Conservation (phyloP, 768 basidiomycete genomes). For the Gloeopeniophorella convolvens region DNA sequence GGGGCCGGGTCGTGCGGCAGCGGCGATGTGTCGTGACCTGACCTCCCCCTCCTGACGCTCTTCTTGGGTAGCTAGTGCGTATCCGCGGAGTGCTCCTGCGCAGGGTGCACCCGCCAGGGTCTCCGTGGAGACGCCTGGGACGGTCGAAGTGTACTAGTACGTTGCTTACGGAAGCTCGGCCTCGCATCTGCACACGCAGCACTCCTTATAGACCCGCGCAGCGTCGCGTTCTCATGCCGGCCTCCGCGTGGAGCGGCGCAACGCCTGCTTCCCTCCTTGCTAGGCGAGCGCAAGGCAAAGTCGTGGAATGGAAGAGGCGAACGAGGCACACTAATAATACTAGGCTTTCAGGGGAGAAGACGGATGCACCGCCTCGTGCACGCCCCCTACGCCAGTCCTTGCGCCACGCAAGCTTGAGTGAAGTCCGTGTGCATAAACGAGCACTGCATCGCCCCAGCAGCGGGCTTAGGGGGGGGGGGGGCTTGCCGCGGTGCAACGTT, state of each 20-base stretch:
- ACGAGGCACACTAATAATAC: not conserved
- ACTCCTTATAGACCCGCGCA: not conserved
- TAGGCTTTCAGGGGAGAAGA: too few species aligned
- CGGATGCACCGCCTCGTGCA: constrained; percentile 6
- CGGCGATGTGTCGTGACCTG: constrained; percentile 64
- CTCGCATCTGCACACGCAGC: constrained; percentile 1
- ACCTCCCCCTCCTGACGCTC: constrained; percentile 11
- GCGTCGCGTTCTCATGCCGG: not conserved
- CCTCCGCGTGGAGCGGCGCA: constrained; percentile 1
- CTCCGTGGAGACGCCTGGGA: not conserved
- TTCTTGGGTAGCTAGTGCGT: constrained; percentile 7
- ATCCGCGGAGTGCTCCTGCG: constrained; percentile 12
- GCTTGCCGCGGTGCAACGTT: not conserved
- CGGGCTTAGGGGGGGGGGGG: not conserved
- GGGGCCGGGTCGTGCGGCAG: constrained; percentile 66
- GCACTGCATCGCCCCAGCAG: not conserved
- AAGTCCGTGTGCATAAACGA: not conserved
- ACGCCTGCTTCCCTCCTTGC: not conserved
- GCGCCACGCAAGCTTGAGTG: not conserved
- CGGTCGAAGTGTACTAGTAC: constrained; percentile 6
- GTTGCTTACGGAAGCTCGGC: constrained; percentile 4
- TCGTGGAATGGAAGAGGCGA: constrained; percentile 8
- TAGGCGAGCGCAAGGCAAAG: constrained; percentile 14
- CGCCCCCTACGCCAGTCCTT: not conserved
- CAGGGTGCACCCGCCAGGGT: constrained; percentile 1